Evolutionary conservation across 352 stramenopile species (phyloP), one percentile per base, ranked within the genome.

Genomic region (Blastocystis sp.): DNA sequence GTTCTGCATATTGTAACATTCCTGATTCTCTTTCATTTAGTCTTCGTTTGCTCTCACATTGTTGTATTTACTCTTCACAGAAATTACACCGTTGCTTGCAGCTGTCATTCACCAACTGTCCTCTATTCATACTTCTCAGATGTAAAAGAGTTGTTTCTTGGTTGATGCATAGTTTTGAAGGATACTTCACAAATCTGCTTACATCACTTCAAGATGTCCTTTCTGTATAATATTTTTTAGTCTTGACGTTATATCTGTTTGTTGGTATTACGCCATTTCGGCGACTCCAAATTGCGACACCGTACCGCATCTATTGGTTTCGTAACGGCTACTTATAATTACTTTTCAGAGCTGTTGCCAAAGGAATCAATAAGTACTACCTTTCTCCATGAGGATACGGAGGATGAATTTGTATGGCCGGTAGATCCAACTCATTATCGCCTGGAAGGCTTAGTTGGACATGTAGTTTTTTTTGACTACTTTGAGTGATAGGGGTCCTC

Each of bases 141-240:
- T 37, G 71, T 83, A 24, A 27, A 27, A 11, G 43, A 42, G 0
- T 63, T 35, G n/a, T 14, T 24, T 4, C 3, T 51, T 0, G n/a
- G 3, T 4, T 65, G 21, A 51, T 27, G 49, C 2, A 49, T 83
- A 83, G 71, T 0, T 66, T 67, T 42, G 58, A 83, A 49, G 21
- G 24, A 24, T 83, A 65, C 51, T 83, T 83, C 49, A 29, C 21
- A 0, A 21, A 66, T 32, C 49, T 83, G 21, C 71, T 67, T 29
- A 24, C 29, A 11, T 66, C 71, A 11, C 51, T 83, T 19, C 71
- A 83, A 63, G 51, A 83, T 46, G 51, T 83, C 29, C 32, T 83
- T 65, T 65, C 71, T 49, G 27, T 83, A 42, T 83, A 83, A 63
- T 61, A n/a, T 73, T 51, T 11, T n/a, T 39, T 39, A 46, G 39